Conservation (phyloP, 129 eudicot genomes). For the Arctium lappa region DNA sequence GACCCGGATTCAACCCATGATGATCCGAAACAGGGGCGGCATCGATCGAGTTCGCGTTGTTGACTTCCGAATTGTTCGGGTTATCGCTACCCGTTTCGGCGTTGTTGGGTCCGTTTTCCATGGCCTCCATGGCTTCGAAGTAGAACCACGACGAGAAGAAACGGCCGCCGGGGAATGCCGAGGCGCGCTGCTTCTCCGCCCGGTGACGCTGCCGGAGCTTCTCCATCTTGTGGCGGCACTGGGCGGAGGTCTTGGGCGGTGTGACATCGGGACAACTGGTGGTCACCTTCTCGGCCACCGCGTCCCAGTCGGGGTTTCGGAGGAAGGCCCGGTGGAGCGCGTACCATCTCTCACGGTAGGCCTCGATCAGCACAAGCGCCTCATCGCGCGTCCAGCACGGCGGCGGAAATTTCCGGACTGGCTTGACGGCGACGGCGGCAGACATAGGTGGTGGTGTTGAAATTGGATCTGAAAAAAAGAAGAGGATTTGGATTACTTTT, state of each 20-base stretch:
- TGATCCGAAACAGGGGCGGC: background rate
- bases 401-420: constrained; percentile 75
- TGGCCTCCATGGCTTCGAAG: constrained; percentile 78
- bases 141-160: constrained; percentile 72
- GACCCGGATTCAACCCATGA: constrained; percentile 25
- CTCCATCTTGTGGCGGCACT: constrained; percentile 99
- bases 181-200: constrained; percentile 76
- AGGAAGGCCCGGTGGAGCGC: constrained; percentile 87
- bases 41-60: background rate
- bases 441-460: constrained; percentile 20
- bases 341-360: constrained; percentile 88
- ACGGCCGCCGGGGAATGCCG: constrained; percentile 55
- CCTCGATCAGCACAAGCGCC: constrained; percentile 67
- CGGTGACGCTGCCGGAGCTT: constrained; percentile 96
- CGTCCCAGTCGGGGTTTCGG: constrained; percentile 89
- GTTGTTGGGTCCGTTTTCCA: constrained; percentile 60
- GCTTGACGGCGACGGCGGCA: constrained; percentile 34
- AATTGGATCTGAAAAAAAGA: background rate
- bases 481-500: background rate
- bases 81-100: constrained; percentile 11
- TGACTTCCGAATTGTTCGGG: background rate
- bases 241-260: constrained; percentile 88
- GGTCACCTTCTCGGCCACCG: constrained; percentile 69
- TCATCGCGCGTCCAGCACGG: constrained; percentile 97
- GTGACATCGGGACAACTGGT: constrained; percentile 57